A percentile compares a stretch with the other conserved stretches of the same genome.
Conservation (phyloP, 2,329 filamentous ascomycete genomes). For the Beauveria bassiana region DNA sequence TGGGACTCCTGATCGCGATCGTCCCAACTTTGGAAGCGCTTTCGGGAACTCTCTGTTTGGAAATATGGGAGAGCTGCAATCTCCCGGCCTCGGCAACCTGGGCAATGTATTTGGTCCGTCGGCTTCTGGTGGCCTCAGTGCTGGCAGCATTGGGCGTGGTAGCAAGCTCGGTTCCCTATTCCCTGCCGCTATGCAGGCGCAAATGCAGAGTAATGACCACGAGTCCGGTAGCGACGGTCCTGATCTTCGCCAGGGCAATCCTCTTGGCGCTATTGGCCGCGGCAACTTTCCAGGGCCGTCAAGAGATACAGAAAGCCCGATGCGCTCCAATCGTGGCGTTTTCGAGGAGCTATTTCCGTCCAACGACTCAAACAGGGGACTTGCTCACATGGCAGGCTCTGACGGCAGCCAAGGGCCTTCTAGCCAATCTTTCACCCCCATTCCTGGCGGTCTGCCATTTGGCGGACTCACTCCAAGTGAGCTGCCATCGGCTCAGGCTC, state of each 20-base stretch:
- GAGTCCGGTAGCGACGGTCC: slow-evolving; percentile 50
- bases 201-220: slow-evolving; percentile 71
- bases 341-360: slow-evolving; percentile 49
- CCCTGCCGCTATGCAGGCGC: slow-evolving; percentile 80
- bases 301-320: slow-evolving; percentile 53
- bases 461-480: slow-evolving; percentile 30
- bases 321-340: slow-evolving; percentile 44
- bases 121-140: slow-evolving; percentile 43
- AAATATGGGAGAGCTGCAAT: slow-evolving; percentile 69
- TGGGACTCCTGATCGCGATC: slow-evolving; percentile 60
- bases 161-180: slow-evolving; percentile 86
- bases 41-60: slow-evolving; percentile 79
- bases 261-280: slow-evolving; percentile 61
- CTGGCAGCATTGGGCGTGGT: slow-evolving; percentile 62
- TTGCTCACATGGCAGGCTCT: slow-evolving; percentile 22
- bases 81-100: slow-evolving; percentile 60
- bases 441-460: slow-evolving; percentile 28
- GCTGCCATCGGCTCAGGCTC: slow-evolving; percentile 59
- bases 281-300: slow-evolving; percentile 45
- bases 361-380: slow-evolving; percentile 18
- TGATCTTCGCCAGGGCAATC: slow-evolving; percentile 53
- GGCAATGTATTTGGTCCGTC: slow-evolving; percentile 63
- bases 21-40: slow-evolving; percentile 46
- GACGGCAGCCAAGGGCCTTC: neutral
- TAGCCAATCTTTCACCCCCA: slow-evolving; percentile 27